These are phyloP conservation scores for Verticillium nonalfalfae DNA, from an alignment of 2,329 filamentous ascomycete genomes.

Conservation along the genomic window DNA sequence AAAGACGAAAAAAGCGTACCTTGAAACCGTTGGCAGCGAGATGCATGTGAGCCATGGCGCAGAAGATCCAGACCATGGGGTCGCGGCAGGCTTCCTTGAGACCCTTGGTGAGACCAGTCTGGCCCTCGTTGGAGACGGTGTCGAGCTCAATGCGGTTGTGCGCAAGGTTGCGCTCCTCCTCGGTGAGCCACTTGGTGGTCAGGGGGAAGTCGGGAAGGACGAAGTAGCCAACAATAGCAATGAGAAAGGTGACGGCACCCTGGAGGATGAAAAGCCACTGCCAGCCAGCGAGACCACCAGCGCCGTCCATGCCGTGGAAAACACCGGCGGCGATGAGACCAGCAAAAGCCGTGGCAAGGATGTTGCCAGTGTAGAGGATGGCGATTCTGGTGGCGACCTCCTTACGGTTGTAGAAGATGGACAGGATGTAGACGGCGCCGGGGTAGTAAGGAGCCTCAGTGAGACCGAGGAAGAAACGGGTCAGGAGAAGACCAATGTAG, in stretches of 20 bases:
- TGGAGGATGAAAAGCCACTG: constrained; percentile 35
- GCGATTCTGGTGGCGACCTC: constrained; percentile 59
- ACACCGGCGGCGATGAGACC: constrained; percentile 60
- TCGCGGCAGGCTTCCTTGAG: constrained; percentile 30
- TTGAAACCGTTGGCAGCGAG: constrained; percentile 39
- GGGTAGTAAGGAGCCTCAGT: constrained; percentile 21
- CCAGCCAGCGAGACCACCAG: constrained; percentile 29
- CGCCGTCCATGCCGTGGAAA: constrained; percentile 45
- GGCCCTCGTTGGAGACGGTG: constrained; percentile 15
- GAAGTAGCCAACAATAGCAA: constrained; percentile 11
- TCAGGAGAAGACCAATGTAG: constrained; percentile 23
- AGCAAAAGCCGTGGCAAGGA: constrained; percentile 63
- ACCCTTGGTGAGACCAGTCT: constrained; percentile 15
- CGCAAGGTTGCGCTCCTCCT: constrained; percentile 13
- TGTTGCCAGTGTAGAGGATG: constrained; percentile 50
- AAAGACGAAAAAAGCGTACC: constrained; percentile 13
- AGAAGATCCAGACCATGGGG: constrained; percentile 37
- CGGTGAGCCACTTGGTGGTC: constrained; percentile 15
- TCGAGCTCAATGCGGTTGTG: constrained; percentile 17
- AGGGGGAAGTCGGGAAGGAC: constrained; percentile 14
- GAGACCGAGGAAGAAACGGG: constrained; percentile 27
- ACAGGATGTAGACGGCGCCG: constrained; percentile 43
- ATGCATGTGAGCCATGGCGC: constrained; percentile 43
- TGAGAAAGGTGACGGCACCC: constrained; percentile 25
- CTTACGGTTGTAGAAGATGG: constrained; percentile 58